Evolutionary conservation across 1,139 yeast genomes (phyloP), one percentile per base, ranked within the genome.

Genomic region (Blastobotrys elegans): DNA sequence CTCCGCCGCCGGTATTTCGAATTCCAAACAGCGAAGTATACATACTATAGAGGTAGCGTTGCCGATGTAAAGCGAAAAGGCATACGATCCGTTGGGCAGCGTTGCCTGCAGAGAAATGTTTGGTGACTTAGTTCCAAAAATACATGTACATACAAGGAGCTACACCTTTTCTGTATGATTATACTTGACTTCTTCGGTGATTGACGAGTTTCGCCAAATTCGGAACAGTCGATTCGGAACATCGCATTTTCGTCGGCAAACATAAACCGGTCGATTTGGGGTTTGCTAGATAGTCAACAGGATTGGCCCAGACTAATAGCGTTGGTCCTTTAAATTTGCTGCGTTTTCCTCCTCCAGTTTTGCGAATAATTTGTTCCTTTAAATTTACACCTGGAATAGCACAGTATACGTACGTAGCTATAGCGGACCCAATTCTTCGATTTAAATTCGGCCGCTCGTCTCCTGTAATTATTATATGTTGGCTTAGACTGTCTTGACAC

Each of bases 301-400:
- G 97, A 89, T 64, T 98, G 79, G 33, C 90, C 82, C 59, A 92
- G 76, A 69, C 98, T 80, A 46, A 92, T 85, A 2, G 97, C 96
- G 65, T 92, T 90, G 16, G 97, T 82, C 71, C 49, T 82, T 82
- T 35, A 81, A 77, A 48, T 77, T 75, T 53, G 78, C 81, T 55
- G 79, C 84, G 63, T 84, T 88, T 61, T 84, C 90, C 44, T 73
- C 65, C 67, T 92, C 98, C 54, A 90, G 75, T 56, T 78, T 80
- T 46, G 72, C 80, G n/a, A n/a, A n/a, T n/a, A 54, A 92, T 92
- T 63, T 82, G 82, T 60, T 79, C 77, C 67, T 83, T 76, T 52
- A 92, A n/a, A n/a, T n/a, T n/a, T n/a, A n/a, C 75, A 63, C 90
- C 96, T 22, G 98, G 98, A 62, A 94, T 92, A 27, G 97, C 99